Conservation (phyloP, 352 stramenopile species). For the Aphanomyces euteiches region DNA sequence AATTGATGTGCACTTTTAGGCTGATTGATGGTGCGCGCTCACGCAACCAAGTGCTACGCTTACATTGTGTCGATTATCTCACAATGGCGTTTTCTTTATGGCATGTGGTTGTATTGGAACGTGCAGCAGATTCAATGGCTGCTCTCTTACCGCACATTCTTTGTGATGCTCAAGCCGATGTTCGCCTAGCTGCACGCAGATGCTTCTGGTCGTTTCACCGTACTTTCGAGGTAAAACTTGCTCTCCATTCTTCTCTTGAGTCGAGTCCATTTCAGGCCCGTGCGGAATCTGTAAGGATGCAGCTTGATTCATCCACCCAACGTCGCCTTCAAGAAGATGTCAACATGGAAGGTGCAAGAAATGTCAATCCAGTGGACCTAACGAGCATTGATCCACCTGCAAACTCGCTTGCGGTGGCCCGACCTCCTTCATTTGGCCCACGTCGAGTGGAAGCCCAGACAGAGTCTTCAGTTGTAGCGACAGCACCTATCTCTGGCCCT, state of each 20-base stretch:
- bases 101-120: slow-evolving; percentile 61
- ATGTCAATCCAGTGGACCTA: too few species aligned
- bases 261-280: slow-evolving; percentile 39
- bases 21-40: slow-evolving; percentile 72
- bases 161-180: slow-evolving; percentile 64
- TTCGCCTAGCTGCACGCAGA: slow-evolving; percentile 70
- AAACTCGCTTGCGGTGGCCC: too few species aligned
- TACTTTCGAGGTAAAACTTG: slow-evolving; percentile 43
- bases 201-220: slow-evolving; percentile 75
- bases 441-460: background rate
- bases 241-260: slow-evolving; percentile 30
- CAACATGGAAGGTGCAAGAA: background rate
- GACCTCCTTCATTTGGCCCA: background rate
- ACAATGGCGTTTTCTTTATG: slow-evolving; percentile 67
- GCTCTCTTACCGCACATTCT: slow-evolving; percentile 56
- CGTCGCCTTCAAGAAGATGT: slow-evolving; percentile 29
- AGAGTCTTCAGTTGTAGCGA: background rate
- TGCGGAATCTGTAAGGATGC: slow-evolving; percentile 39
- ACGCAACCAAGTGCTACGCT: slow-evolving; percentile 67
- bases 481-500: background rate
- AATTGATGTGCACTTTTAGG: slow-evolving; percentile 35
- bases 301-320: slow-evolving; percentile 66
- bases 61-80: slow-evolving; percentile 69
- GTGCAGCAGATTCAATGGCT: slow-evolving; percentile 39
- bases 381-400: too few species aligned